Base-by-base conservation (phyloP, 768 basidiomycete species). In the Suillus spraguei region DNA sequence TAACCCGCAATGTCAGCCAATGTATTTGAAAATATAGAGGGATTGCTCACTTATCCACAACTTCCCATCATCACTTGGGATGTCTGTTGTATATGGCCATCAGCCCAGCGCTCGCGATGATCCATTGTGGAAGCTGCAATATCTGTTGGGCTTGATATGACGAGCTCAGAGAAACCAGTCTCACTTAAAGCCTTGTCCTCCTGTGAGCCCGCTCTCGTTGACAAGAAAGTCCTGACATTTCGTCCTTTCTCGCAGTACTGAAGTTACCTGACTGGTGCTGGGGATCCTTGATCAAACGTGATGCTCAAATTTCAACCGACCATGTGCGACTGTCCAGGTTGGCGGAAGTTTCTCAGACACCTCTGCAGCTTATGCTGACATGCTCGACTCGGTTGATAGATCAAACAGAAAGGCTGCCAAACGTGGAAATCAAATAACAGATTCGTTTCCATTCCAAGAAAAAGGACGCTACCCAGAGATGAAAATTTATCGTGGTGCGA, bases 201-300 rank as follows among this genome's bases (percentile, higher is more conserved):
- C 49, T 41, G 68, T 69, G 35, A 63, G 69, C 16, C 14, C 55
- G 14, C 47, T 17, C 38, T 16, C 8, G 13, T 2, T 46, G 28
- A 13, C 11, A 20, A 39, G 20, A 24, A 33, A n/a, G 9, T 16
- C 5, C 11, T 38, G 38, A n/a, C 28, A 32, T 33, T 2, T 2
- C 13, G 14, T 17, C 4, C 3, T 4, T 1, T 13, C 24, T 9
- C 10, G 10, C 44, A 65, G 69, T 70, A 35, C 46, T 46, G 13
- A 16, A 46, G 50, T 11, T 64, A 9, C 64, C 64, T 67, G 74
- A 69, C n/a, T 82, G 80, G 79, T 65, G 79, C 56, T 80, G 81
- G 9, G 78, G 79, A 3, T 77, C 78, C 7, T 63, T 62, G 10
- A 73, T 80, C 65, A 77, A 78, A 67, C 69, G 69, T 38, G 68